phyloP scores from a whole-genome alignment of 306 rosid species.

The Vigna mungo region DNA sequence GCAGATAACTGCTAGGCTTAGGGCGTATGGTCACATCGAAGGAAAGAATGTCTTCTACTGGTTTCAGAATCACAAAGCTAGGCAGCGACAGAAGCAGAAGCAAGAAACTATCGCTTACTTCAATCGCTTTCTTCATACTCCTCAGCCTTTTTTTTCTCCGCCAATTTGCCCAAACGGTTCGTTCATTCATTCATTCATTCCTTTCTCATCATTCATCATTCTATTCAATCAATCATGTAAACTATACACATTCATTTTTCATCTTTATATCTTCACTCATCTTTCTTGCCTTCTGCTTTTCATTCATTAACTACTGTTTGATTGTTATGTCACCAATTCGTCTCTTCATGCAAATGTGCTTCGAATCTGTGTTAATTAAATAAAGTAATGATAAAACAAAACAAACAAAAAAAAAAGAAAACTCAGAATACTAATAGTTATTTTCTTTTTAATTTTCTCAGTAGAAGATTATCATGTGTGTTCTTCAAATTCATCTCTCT shows the following conservation, averaged over 20 bases:
- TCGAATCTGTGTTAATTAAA: neutral
- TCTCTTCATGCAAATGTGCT: slow-evolving; percentile 47
- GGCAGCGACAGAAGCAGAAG: slow-evolving; percentile 92
- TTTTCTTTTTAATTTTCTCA: neutral
- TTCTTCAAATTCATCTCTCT: too few species aligned
- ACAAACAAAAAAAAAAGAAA: too few species aligned
- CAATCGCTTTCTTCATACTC: slow-evolving; percentile 58
- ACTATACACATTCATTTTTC: neutral
- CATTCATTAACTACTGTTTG: neutral
- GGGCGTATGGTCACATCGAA: slow-evolving; percentile 79
- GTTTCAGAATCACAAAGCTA: slow-evolving; percentile 97
- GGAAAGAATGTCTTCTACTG: slow-evolving; percentile 97
- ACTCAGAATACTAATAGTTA: neutral
- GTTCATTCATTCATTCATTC: too few species aligned
- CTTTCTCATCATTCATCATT: neutral
- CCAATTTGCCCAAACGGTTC: slow-evolving; percentile 64
- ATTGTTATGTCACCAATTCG: slow-evolving; percentile 2
- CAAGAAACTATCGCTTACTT: slow-evolving; percentile 67
- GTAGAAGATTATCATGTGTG: neutral
- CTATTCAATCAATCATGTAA: neutral
- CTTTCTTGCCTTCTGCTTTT: neutral
- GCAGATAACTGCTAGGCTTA: slow-evolving; percentile 70
- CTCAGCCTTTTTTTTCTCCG: slow-evolving; percentile 45
- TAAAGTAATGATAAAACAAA: too few species aligned
- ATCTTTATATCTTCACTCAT: neutral